Evolutionary conservation across 108 stramenopile species (phyloP), one percentile per base, ranked within the genome.

Genomic region (Fragilaria crotonensis): DNA sequence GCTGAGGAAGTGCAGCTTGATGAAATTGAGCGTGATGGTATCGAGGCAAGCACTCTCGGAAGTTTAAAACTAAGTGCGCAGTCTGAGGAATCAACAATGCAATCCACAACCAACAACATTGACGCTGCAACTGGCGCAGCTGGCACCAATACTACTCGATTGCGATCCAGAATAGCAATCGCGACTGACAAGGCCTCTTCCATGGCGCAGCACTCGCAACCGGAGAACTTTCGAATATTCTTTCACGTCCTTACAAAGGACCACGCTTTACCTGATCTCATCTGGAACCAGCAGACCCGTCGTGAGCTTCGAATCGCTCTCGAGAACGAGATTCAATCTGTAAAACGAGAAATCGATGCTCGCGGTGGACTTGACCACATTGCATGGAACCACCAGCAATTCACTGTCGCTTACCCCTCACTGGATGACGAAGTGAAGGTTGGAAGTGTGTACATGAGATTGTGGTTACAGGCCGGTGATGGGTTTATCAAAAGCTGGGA

Each of bases 351-450:
- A 46, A 76, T 71, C 5, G 79, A 80, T 44, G 70, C 82, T 14
- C 61, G 78, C 2, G 59, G 62, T n/a, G 77, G 79, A 0, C 58
- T 67, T 17, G 57, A 78, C 18, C 62, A 71, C 27, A 66, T 87
- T 48, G 90, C 90, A 21, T 91, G 90, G 90, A 91, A 91, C 59
- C 78, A 84, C 33, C 78, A 84, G 54, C 85, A 87, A 62, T 91
- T 85, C 52, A 54, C 55, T n/a, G 85, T 91, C 30, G 62, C 67
- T 7, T 91, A 85, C 71, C 81, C 81, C n/a, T 84, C 82, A 18
- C 55, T 91, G 27, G 55, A 70, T 18, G 61, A 77, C 25, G 83
- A 87, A 65, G 54, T 85, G 5, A 55, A 68, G 30, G 90, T 91
- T 18, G 90, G 85, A 1, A 71, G 64, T 64, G 68, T 84, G 21